phyloP scores from a whole-genome alignment of 306 rosid species.

The Sphenostylis stenocarpa region DNA sequence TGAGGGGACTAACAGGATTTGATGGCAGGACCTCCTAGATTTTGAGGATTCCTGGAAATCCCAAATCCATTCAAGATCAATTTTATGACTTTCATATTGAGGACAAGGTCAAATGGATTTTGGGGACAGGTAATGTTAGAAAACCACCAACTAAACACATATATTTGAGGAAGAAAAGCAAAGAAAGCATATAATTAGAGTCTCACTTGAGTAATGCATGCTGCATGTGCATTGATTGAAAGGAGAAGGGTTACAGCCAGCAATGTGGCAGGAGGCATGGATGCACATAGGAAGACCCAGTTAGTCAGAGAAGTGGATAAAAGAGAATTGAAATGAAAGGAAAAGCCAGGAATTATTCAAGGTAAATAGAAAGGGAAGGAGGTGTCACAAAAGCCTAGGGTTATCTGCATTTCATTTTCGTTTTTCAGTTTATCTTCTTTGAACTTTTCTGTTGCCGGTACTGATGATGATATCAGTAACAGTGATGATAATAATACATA shows the following conservation, averaged over 20 bases:
- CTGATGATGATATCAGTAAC: conserved; percentile 10
- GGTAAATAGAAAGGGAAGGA: background rate
- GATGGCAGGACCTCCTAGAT: background rate
- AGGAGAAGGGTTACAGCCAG: background rate
- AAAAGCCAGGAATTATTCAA: background rate
- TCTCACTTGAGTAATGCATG: background rate
- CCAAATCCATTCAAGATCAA: background rate
- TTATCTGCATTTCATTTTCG: conserved; percentile 1
- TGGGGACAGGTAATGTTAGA: background rate
- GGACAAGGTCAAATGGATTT: background rate
- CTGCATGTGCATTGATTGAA: background rate
- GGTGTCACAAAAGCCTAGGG: background rate
- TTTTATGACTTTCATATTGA: background rate
- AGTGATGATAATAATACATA: background rate
- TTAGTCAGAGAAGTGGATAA: background rate
- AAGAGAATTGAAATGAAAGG: background rate
- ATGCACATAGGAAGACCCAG: background rate
- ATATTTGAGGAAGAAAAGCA: background rate
- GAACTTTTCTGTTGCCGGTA: background rate
- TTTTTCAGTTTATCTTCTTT: conserved; percentile 24
- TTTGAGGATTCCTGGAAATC: conserved; percentile 11
- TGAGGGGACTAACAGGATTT: background rate
- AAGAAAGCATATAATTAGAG: background rate
- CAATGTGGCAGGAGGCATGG: background rate
- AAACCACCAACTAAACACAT: background rate